Percentiles rank a stretch among this genome's conserved stretches.
phyloP scores from a whole-genome alignment of 768 basidiomycete genomes.

The Amylocystis lapponica region DNA sequence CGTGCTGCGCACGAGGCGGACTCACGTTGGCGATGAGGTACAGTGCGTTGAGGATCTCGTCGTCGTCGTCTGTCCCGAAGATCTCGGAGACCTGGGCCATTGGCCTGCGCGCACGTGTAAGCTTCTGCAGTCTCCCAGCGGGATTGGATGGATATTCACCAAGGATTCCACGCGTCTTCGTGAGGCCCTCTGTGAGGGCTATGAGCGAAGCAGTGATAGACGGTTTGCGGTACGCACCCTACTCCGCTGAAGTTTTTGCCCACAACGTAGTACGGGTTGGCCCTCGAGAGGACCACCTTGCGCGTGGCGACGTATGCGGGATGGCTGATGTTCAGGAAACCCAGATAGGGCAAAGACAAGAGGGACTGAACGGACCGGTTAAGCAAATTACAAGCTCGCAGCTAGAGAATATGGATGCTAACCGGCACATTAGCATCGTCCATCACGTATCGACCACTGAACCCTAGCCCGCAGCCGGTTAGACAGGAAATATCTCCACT shows the following conservation, averaged over 20 bases:
- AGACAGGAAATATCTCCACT: background rate
- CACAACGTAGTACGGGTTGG: slow-evolving; percentile 66
- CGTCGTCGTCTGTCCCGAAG: slow-evolving; percentile 68
- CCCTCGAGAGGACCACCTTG: slow-evolving; percentile 50
- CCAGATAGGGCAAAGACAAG: slow-evolving; percentile 74
- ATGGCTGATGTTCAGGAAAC: slow-evolving; percentile 59
- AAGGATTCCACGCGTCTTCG: slow-evolving; percentile 66
- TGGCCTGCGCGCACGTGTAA: slow-evolving; percentile 56
- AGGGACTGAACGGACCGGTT: slow-evolving; percentile 44
- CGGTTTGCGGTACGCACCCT: slow-evolving; percentile 44
- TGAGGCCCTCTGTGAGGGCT: slow-evolving; percentile 57
- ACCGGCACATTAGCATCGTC: slow-evolving; percentile 85
- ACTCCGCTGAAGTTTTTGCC: slow-evolving; percentile 62
- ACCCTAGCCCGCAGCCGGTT: slow-evolving; percentile 37
- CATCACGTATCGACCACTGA: slow-evolving; percentile 73
- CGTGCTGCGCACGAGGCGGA: no score
- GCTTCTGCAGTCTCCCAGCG: no score
- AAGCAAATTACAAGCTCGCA: background rate
- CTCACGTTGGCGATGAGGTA: slow-evolving; percentile 67
- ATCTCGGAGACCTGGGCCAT: slow-evolving; percentile 77
- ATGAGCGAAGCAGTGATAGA: no score
- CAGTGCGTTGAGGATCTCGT: slow-evolving; percentile 56
- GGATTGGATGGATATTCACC: slow-evolving; percentile 31
- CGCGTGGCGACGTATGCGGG: slow-evolving; percentile 61
- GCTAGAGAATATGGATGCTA: no score